Evolutionary conservation across 805 yeast species (phyloP), one percentile per base, ranked within the genome.

Genomic region (Teunomyces tritomae): DNA sequence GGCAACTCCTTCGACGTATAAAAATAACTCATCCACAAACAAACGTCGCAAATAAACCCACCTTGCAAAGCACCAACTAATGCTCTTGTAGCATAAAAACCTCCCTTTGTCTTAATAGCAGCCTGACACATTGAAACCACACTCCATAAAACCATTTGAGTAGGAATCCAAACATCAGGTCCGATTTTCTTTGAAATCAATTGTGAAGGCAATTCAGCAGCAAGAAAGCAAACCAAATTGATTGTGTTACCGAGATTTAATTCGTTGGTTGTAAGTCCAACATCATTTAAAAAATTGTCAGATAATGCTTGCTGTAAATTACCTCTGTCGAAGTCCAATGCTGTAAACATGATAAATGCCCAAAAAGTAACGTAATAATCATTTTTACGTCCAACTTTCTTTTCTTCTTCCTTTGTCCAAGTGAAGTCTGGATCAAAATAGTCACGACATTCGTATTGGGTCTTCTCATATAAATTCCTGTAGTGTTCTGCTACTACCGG

Each of bases 141-240:
- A 37, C 62, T 55, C 67, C 67, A 63, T 8, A 56, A 43, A 4
- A 53, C 47, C 61, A 64, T 62, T 39, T 62, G 67, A 14, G 54
- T 47, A 4, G 65, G 65, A 13, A 61, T 56, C 45, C 57, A 61
- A 6, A 54, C 46, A 41, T 59, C 87, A 3, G 85, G 79, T 10
- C 89, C 89, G 30, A 84, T 45, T 45, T 71, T 73, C 61, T 84
- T 83, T n/a, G 85, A 78, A 28, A 84, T 68, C 52, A 84, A 67
- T 57, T 84, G 87, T 2, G 87, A 82, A 0, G 89, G 89, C 9
- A 84, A 61, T 59, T 84, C 89, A 13, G 85, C 78, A 17, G 66
- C 55, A 44, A 83, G 60, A 56, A 84, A 84, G 40, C 77, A 68
- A 5, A 80, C 67, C 50, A 72, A 67, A 55, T 77, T 77, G 35